Base-by-base conservation (phyloP, 2,329 filamentous ascomycete genomes). In the Penicillium corylophilum region DNA sequence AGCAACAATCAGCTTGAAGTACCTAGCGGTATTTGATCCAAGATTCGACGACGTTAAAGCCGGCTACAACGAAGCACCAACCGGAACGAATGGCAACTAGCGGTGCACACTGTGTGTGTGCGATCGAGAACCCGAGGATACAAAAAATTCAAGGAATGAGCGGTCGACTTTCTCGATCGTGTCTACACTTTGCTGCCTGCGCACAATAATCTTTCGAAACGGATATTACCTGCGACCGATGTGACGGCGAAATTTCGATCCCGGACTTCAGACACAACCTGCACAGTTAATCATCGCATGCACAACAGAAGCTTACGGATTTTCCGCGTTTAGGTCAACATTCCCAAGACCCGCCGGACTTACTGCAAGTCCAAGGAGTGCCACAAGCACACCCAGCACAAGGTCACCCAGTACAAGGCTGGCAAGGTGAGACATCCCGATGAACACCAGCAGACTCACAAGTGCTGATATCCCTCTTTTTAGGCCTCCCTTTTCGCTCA, bases 301-400 rank as follows among this genome's bases (percentile, higher is more conserved):
- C 40, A 54, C 47, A 50, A 38, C 54, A 53, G 44, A 62, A 48
- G 61, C 66, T 69, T 57, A 68, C 62, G 42, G 54, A 52, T 57
- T 53, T 56, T 20, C 42, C 52, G 47, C 56, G 59, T 56, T 54
- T 65, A 93, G 92, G 91, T 96, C 84, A 96, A 96, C 89, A 89
- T 96, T 82, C 91, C 92, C 75, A 96, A 96, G 85, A 96, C 91
- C 78, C 87, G 91, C 77, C 89, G 90, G 82, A 96, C 92, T 79
- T 96, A 91, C 83, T 95, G 90, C 90, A 95, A 95, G 85, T 89
- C 89, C 83, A 92, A 88, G 84, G 86, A 90, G 74, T 95, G 91
- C 89, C 82, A 83, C 86, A 90, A 91, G 82, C 89, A 92, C 85
- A 90, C 87, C 73, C 86, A 90, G 78, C 88, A 92, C 85, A 90